phyloP scores from a whole-genome alignment of 257 asterid genomes.

The Gentiana macrophylla region DNA sequence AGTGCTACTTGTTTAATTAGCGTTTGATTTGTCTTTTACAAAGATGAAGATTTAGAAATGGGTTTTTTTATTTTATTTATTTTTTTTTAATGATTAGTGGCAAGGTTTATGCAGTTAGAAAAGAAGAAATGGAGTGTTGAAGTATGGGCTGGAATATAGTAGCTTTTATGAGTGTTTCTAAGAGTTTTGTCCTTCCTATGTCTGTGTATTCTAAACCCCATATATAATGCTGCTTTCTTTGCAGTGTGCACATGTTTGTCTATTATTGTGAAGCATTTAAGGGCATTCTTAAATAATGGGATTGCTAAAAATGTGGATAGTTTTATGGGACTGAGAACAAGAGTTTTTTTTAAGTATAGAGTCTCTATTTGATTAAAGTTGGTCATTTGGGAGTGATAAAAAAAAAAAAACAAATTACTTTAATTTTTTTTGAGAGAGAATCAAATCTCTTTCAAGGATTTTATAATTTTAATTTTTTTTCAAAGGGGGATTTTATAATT shows the following conservation, averaged over 20 bases:
- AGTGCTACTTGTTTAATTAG: too few species aligned
- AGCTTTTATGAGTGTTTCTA: constrained; percentile 21
- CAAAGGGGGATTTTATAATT: too few species aligned
- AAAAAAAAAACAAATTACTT: too few species aligned
- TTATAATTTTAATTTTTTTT: too few species aligned
- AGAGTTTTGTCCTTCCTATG: constrained; percentile 20
- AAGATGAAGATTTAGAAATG: constrained; percentile 15
- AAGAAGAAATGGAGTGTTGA: constrained; percentile 25
- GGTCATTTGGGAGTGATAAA: too few species aligned
- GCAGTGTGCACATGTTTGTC: constrained; percentile 32
- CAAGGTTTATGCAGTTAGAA: constrained; percentile 20
- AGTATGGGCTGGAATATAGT: constrained; percentile 27
- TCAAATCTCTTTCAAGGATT: too few species aligned
- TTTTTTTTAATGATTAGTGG: not conserved
- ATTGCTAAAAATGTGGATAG: too few species aligned
- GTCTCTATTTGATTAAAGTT: too few species aligned
- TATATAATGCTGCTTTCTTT: constrained; percentile 27
- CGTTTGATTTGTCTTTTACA: not conserved
- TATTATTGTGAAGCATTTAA: constrained; percentile 29
- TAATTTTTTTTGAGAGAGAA: too few species aligned
- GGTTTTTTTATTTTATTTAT: constrained; percentile 4
- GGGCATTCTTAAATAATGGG: too few species aligned
- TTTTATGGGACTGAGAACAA: too few species aligned
- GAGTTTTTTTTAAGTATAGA: too few species aligned
- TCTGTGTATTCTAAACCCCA: constrained; percentile 7